These are phyloP conservation scores for Erythrobasidium hasegawianum DNA, from an alignment of 1,284 basidiomycete genomes.

Conservation along the genomic window DNA sequence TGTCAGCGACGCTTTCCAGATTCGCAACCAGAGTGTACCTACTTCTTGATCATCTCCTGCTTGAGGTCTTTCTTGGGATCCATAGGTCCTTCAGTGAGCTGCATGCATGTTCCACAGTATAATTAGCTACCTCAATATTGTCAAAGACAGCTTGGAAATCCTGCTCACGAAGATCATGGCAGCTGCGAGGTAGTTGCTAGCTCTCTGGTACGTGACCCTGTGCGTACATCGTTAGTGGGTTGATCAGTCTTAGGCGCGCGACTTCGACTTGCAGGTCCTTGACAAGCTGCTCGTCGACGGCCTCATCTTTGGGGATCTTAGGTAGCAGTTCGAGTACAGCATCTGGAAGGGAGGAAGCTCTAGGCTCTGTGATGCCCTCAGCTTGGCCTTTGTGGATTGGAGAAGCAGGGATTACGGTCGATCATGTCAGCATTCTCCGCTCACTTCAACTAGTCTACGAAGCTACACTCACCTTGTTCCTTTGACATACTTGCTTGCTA, in stretches of 20 bases:
- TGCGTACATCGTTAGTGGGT: neutral
- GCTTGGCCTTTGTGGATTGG: constrained; percentile 35
- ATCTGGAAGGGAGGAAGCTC: constrained; percentile 31
- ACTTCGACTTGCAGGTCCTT: constrained; percentile 16
- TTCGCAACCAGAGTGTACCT: constrained; percentile 3
- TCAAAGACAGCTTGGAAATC: constrained; percentile 59
- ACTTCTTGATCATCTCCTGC: constrained; percentile 43
- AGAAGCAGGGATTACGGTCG: neutral
- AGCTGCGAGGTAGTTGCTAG: constrained; percentile 34
- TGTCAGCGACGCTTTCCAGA: too few species aligned
- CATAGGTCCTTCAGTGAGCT: constrained; percentile 31
- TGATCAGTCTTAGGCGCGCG: neutral
- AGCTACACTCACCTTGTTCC: constrained; percentile 21
- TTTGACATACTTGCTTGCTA: constrained; percentile 11
- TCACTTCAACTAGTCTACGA: neutral
- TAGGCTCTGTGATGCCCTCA: constrained; percentile 34
- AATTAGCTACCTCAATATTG: neutral
- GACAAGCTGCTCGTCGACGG: constrained; percentile 16
- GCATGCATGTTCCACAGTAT: neutral
- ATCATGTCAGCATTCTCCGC: neutral
- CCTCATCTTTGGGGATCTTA: constrained; percentile 15
- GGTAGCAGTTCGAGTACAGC: constrained; percentile 22
- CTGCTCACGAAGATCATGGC: constrained; percentile 66
- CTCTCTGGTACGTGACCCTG: constrained; percentile 29
- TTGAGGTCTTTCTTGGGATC: constrained; percentile 39